A percentile compares a stretch with the other conserved stretches of the same genome.
phyloP scores from a whole-genome alignment of 1,284 basidiomycete genomes.

The Singerocomus rubriflavus region DNA sequence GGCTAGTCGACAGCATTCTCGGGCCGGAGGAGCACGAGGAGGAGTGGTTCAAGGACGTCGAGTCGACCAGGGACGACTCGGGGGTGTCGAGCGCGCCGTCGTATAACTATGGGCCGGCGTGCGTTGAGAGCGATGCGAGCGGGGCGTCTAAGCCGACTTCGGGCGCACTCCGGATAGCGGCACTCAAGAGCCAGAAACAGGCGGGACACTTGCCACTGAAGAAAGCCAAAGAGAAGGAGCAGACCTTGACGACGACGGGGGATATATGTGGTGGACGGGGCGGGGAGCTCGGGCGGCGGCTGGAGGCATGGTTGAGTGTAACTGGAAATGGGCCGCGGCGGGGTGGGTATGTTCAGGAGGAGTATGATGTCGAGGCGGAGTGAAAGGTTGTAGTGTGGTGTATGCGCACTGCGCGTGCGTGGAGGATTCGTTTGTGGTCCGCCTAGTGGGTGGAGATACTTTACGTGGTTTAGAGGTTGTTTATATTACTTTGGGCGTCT shows the following conservation, averaged over 20 bases:
- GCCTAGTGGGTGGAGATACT: neutral
- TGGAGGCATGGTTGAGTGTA: constrained; percentile 65
- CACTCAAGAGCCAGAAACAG: constrained; percentile 30
- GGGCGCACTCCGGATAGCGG: constrained; percentile 17
- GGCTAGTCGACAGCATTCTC: constrained; percentile 67
- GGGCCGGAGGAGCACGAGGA: constrained; percentile 66
- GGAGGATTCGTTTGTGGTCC: no score
- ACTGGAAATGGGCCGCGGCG: constrained; percentile 17
- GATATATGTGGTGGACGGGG: constrained; percentile 74
- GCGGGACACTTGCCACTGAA: constrained; percentile 45
- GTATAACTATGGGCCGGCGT: neutral
- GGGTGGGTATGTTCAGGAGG: constrained; percentile 6
- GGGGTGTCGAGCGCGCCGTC: constrained; percentile 16
- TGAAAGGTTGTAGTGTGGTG: no score
- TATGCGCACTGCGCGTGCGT: no score
- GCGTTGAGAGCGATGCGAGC: constrained; percentile 1
- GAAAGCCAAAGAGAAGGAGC: constrained; percentile 57
- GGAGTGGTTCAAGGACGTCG: constrained; percentile 59
- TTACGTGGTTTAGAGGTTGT: neutral
- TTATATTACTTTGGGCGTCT: neutral
- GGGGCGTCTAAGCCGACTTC: constrained; percentile 16
- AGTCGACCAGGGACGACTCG: constrained; percentile 30
- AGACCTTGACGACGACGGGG: constrained; percentile 62
- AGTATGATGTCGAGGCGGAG: constrained; percentile 10
- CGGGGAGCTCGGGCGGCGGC: constrained; percentile 65